phyloP scores from a whole-genome alignment of 2,329 filamentous ascomycete genomes.

The Aspergillus transmontanensis region DNA sequence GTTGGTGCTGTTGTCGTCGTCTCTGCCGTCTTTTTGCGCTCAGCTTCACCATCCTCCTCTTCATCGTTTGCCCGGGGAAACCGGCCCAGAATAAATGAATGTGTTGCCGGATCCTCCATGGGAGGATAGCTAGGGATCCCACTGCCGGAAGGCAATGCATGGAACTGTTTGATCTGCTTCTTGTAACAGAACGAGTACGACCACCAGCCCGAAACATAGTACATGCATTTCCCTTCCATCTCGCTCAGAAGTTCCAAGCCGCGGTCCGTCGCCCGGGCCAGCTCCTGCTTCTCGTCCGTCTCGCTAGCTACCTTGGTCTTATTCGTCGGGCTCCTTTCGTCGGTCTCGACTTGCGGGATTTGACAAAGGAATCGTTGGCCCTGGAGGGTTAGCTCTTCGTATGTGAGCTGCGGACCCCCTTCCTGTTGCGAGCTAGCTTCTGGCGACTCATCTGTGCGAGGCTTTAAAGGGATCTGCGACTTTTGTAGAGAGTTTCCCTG shows the following conservation, averaged over 20 bases:
- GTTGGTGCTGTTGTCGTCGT: constrained; percentile 25
- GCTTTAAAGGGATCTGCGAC: constrained; percentile 29
- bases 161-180: constrained; percentile 84
- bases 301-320: constrained; percentile 58
- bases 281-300: constrained; percentile 77
- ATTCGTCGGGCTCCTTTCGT: constrained; percentile 67
- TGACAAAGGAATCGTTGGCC: constrained; percentile 79
- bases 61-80: constrained; percentile 48
- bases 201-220: constrained; percentile 89
- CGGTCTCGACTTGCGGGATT: constrained; percentile 69
- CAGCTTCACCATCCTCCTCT: constrained; percentile 29
- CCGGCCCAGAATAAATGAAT: constrained; percentile 75
- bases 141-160: constrained; percentile 72
- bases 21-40: constrained; percentile 27
- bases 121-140: constrained; percentile 71
- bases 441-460: constrained; percentile 41
- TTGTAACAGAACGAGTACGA: constrained; percentile 94
- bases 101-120: constrained; percentile 72
- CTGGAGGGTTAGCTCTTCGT: constrained; percentile 74
- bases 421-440: constrained; percentile 57
- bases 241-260: constrained; percentile 79
- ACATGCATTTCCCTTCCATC: constrained; percentile 79
- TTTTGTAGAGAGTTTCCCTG: constrained; percentile 20
- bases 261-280: constrained; percentile 72
- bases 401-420: constrained; percentile 41